These are phyloP conservation scores for Funneliformis geosporum DNA, from an alignment of 192 early-diverging fungal species.

Conservation along the genomic window DNA sequence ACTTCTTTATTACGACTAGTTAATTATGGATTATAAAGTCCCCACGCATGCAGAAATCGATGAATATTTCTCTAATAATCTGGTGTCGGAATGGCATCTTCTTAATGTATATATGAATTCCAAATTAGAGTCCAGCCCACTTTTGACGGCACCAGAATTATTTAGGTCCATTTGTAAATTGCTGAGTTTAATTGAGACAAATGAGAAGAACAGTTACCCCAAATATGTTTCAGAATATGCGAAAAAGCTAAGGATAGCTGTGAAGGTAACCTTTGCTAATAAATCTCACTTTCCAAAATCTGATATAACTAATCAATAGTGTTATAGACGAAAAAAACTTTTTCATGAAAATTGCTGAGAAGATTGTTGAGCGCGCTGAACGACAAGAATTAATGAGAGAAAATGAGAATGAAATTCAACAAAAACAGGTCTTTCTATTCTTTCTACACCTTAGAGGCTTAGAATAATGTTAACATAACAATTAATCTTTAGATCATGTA, in stretches of 20 bases:
- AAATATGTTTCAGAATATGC: conserved; percentile 21
- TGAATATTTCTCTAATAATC: conserved; percentile 14
- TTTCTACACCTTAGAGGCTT: conserved; percentile 22
- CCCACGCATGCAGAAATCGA: conserved; percentile 27
- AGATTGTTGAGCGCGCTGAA: conserved; percentile 18
- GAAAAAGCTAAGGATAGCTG: conserved; percentile 22
- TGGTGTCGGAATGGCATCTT: conserved; percentile 25
- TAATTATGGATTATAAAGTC: conserved; percentile 22
- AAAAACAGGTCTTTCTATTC: conserved; percentile 29
- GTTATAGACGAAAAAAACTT: conserved; percentile 30
- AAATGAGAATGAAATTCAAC: conserved; percentile 18
- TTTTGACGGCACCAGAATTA: conserved; percentile 20
- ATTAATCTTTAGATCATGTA: conserved; percentile 21
- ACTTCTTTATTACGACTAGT: too few relatives aligned
- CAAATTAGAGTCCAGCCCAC: conserved; percentile 24
- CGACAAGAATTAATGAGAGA: conserved; percentile 12
- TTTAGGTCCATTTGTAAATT: conserved; percentile 23
- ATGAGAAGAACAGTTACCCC: conserved; percentile 24
- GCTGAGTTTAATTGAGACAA: conserved; percentile 11
- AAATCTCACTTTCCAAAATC: conserved; percentile 21
- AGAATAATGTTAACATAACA: conserved; percentile 24
- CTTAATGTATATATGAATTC: conserved; percentile 24
- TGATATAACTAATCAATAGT: conserved; percentile 26
- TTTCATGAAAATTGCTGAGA: conserved; percentile 28
- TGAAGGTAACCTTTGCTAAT: conserved; percentile 30